Base-by-base conservation (phyloP, 441 rosid species). In the Gossypium gossypioides region DNA sequence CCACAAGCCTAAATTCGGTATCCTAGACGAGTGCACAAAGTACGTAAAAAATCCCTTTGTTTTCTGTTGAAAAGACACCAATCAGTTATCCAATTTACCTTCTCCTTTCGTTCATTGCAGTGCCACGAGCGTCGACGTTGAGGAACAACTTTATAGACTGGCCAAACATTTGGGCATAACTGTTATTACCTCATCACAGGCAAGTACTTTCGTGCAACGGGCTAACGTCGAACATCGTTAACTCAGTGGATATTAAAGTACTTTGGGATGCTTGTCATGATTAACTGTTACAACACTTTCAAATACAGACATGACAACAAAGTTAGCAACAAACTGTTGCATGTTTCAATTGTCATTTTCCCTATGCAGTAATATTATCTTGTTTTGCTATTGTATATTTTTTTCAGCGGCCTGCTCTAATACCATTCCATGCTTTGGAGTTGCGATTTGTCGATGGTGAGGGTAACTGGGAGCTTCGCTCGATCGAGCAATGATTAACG, bases 1-100 rank as follows among this genome's bases (percentile, higher is more conserved):
- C 78, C 99, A 96, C 87, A 86, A 84, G 74, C 99, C 99, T 4
- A 87, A 76, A 76, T 96, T 89, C 77, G 98, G 94, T 72, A 87
- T 96, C 84, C 99, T 96, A 3, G 99, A 96, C 7, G 99, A 96
- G 84, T 96, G 99, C 89, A 96, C 98, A 78, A 96, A 96, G 99
- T 96, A 93, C 51, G 87, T 78, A 13, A 76, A 37, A 40, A 72
- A 52, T 29, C 67, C 37, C 19, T 13, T 37, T 64, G 9, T 18
- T 25, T 55, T 50, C 16, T 71, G 8, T 15, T 12, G 44, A 51
- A 27, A 55, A 65, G 13, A 22, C 4, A 12, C 51, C 12, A 8
- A 2, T 13, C 16, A 6, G 34, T 15, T 15, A 6, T 44, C 57
- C 19, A 60, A 52, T n/a, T 57, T 34, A 74, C 19, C 13, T 54